Evolutionary conservation across 192 early-diverging fungal species (phyloP).

Genomic region (Phlyctochytrium planicorne): DNA sequence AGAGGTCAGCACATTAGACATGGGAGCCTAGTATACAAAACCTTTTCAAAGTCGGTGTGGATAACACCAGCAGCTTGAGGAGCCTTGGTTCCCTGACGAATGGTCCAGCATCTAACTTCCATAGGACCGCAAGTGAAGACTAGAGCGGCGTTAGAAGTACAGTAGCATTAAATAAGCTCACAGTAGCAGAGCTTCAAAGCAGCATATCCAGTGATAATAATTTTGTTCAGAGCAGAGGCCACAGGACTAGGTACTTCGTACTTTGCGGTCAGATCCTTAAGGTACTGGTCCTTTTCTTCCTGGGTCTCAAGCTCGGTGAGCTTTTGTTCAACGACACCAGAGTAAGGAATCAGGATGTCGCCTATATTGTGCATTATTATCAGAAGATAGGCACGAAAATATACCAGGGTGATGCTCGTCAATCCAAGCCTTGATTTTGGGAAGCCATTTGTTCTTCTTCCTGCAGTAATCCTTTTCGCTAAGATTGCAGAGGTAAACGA

Average conservation of each 20-base stretch:
- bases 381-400: background rate
- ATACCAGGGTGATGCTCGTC: conserved; percentile 76
- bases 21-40: conserved; percentile 22
- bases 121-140: conserved; percentile 86
- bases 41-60: conserved; percentile 78
- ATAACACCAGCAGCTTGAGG: conserved; percentile 93
- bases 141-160: conserved; percentile 2
- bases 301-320: conserved; percentile 48
- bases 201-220: conserved; percentile 88
- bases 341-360: conserved; percentile 89
- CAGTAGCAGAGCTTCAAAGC: conserved; percentile 88
- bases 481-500: conserved; percentile 82
- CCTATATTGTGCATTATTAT: conserved; percentile 34
- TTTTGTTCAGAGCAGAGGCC: conserved; percentile 76
- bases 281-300: conserved; percentile 58
- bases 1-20: background rate
- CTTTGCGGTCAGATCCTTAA: conserved; percentile 62
- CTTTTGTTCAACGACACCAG: conserved; percentile 75
- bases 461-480: conserved; percentile 83
- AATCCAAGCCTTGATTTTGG: conserved; percentile 90
- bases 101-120: conserved; percentile 94
- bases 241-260: conserved; percentile 44
- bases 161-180: conserved; percentile 10
- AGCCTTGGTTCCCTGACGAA: conserved; percentile 76
- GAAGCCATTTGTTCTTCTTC: conserved; percentile 95